Evolutionary conservation across 2,329 filamentous ascomycete genomes (phyloP), one percentile per base, ranked within the genome.

Genomic region (Penicillium digitatum): DNA sequence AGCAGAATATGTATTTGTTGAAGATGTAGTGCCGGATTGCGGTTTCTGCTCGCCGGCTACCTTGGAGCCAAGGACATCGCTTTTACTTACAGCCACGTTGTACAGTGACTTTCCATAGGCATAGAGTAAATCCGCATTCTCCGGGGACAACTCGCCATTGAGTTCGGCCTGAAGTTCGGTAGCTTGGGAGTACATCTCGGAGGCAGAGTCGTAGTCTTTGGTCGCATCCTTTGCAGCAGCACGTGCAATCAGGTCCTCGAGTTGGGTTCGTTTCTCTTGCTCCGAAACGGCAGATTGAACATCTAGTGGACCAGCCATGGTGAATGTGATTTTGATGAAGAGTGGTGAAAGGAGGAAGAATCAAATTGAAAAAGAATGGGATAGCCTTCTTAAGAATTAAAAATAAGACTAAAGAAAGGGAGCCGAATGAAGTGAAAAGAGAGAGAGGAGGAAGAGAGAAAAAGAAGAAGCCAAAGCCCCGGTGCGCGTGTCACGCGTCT

Each of bases 121-220:
- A 74, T 95, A 99, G 20, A 97, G 84, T 44, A 99, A 84, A 71
- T 97, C 93, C 48, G 92, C 93, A 66, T 99, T 99, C 55, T 90
- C 87, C 4, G 89, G 85, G 16, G 86, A 86, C 81, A 95, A 89
- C 75, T 97, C 94, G 72, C 93, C 94, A 72, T 96, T 94, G 72
- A 96, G 80, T 72, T 90, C 85, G 55, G 89, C 90, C 76, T 99
- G 94, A 58, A 96, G 82, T 72, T 95, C 89, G 53, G 90, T 90
- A 31, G 94, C 94, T 68, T 87, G 84, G 40, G 91, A 92, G 77
- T 92, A 97, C 60, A 92, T 79, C 69, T 97, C 93, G 54, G 90
- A 85, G 10, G 94, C 91, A 46, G 87, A 86, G 51, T 88, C 84
- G 74, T 91, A 96, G 72, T 95, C 89, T 77, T 93, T 95, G 69